Percentiles rank a stretch among this genome's conserved stretches.
Conservation (phyloP, 345 rosid genomes). For the Cardamine resedifolia region DNA sequence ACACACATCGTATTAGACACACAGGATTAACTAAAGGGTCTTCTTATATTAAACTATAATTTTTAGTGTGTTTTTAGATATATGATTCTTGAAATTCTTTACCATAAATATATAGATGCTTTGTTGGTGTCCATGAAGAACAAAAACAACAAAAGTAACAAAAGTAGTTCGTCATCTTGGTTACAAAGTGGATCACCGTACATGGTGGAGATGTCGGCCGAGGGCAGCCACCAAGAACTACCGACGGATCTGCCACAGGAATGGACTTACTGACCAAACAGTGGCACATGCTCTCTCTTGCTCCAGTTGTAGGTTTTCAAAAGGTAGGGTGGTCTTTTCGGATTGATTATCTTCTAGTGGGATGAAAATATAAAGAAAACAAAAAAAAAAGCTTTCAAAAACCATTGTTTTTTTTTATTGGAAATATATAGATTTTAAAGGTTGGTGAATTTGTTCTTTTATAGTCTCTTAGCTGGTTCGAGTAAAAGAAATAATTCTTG, state of each 20-base stretch:
- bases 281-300: constrained; percentile 20
- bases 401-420: constrained; percentile 17
- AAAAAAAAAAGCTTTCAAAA: neutral
- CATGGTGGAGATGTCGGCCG: constrained; percentile 39
- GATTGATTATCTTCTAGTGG: constrained; percentile 30
- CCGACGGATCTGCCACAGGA: constrained; percentile 62
- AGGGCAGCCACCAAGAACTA: constrained; percentile 47
- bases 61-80: neutral
- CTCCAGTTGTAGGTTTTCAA: constrained; percentile 16
- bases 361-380: neutral
- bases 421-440: constrained; percentile 19
- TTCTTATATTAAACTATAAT: neutral
- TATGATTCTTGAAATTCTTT: constrained; percentile 9
- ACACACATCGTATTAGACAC: neutral
- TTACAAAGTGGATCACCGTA: constrained; percentile 39
- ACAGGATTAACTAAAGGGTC: neutral
- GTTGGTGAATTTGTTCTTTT: constrained; percentile 27
- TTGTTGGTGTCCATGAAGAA: constrained; percentile 34
- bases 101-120: constrained; percentile 42
- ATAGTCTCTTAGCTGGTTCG: constrained; percentile 19
- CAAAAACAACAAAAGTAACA: constrained; percentile 35
- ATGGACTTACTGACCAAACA: constrained; percentile 62
- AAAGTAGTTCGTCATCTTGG: constrained; percentile 36
- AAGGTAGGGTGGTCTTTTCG: constrained; percentile 33
- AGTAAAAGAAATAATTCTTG: constrained; percentile 27